phyloP scores from a whole-genome alignment of 2,329 filamentous ascomycete genomes.

The Aspergillus novoparasiticus region DNA sequence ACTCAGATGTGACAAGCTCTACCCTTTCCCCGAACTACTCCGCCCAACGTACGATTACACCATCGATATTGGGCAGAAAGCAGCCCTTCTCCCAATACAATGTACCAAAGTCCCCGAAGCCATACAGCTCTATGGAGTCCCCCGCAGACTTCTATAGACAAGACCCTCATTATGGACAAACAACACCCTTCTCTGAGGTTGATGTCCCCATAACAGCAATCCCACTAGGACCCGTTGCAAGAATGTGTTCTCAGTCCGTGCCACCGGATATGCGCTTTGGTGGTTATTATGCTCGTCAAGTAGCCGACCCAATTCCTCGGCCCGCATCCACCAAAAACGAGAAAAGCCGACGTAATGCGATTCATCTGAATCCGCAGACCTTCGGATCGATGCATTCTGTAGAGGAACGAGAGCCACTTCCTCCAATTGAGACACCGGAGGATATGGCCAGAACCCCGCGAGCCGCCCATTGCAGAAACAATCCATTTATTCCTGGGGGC shows the following conservation, averaged over 20 bases:
- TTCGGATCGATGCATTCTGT: conserved; percentile 27
- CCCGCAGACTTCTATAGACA: conserved; percentile 63
- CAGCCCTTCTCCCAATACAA: conserved; percentile 28
- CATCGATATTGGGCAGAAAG: conserved; percentile 24
- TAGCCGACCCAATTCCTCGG: conserved; percentile 49
- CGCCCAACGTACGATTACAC: conserved; percentile 34
- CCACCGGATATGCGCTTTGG: conserved; percentile 90
- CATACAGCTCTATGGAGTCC: conserved; percentile 33
- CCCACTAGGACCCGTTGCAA: conserved; percentile 69
- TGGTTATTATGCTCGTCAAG: conserved; percentile 32
- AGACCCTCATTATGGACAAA: conserved; percentile 57
- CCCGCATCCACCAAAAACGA: conserved; percentile 45
- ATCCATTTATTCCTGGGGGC: conserved; percentile 16
- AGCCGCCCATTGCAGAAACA: conserved; percentile 20
- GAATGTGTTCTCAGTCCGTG: conserved; percentile 83
- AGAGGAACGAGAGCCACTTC: conserved; percentile 26
- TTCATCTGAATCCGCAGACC: conserved; percentile 15
- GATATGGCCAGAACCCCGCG: conserved; percentile 29
- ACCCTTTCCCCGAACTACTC: conserved; percentile 24
- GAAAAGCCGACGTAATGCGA: conserved; percentile 35
- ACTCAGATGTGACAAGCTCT: conserved; percentile 28
- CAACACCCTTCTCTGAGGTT: conserved; percentile 89
- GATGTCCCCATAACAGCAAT: conserved; percentile 83
- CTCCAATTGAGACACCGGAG: conserved; percentile 36
- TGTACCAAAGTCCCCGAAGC: conserved; percentile 24